Base-by-base conservation (phyloP, 2,329 filamentous ascomycete species). In the Colletotrichum tofieldiae region DNA sequence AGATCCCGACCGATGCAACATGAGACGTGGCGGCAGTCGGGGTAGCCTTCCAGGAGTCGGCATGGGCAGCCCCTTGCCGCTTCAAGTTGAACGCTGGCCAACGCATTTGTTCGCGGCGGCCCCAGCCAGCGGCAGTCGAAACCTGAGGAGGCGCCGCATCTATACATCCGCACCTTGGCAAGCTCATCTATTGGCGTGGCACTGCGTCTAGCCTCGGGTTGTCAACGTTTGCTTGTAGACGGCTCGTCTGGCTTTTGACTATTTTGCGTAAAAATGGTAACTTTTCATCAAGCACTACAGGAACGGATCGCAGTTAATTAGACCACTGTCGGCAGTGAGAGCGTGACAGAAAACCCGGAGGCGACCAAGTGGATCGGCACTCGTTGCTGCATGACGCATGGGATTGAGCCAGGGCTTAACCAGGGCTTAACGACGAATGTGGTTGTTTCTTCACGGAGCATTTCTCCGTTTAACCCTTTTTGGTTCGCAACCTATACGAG, bases 21-120 rank as follows among this genome's bases (percentile, higher is more conserved):
- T 67, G 65, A 62, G 26, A 69, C 66, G n/a, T 26, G 61, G 49
- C 64, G 56, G 58, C 45, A 65, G 54, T 39, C 61, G 54, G 62
- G 52, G 26, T 70, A 35, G 23, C 54, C 61, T 49, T 55, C 49
- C 65, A 20, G 56, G 16, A 39, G 65, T 26, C 37, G 39, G 29
- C 52, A 52, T 69, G 52, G 61, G 32, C 43, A 52, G 51, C 20
- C 65, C 68, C 51, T 62, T 41, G 52, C 47, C 58, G 58, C 67
- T 32, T 54, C 51, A 63, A 43, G 51, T 71, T 68, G 65, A 71
- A 56, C 18, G 43, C 41, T 49, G 41, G 41, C 52, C 55, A 54
- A 37, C 56, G 51, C 49, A 51, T 52, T 29, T 56, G 37, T 56
- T 37, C 12, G 20, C 64, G 26, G 35, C 26, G 55, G 56, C 26